Evolutionary conservation across 345 rosid genomes (phyloP).

Genomic region (Hibiscus mutabilis): DNA sequence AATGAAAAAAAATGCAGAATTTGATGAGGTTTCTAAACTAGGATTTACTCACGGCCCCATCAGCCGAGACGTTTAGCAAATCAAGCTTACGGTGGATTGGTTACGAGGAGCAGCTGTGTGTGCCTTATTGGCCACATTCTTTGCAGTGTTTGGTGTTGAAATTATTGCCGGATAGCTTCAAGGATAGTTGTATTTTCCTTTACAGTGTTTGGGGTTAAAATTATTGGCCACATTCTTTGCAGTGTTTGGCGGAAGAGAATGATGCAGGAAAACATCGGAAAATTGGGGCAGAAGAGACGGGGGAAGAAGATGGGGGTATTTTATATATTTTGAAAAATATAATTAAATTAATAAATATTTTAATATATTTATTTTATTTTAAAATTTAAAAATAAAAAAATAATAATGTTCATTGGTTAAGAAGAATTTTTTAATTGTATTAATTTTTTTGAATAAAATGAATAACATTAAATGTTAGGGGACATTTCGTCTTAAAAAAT

Average conservation of each 20-base stretch:
- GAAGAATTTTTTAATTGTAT: no score
- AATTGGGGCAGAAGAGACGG: no score
- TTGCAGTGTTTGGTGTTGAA: constrained; percentile 21
- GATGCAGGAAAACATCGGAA: not conserved
- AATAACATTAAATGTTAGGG: no score
- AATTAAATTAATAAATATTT: no score
- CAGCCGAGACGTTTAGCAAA: constrained; percentile 30
- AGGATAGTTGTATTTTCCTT: not conserved
- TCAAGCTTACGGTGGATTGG: constrained; percentile 43
- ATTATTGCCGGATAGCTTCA: constrained; percentile 18
- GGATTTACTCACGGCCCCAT: constrained; percentile 3
- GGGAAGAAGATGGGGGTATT: no score
- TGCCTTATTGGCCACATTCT: constrained; percentile 33
- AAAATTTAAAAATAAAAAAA: no score
- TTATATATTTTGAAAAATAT: no score
- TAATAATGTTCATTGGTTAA: no score
- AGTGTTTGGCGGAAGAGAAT: constrained; percentile 10
- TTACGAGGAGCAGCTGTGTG: constrained; percentile 29
- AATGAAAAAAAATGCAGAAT: not conserved
- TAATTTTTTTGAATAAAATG: no score
- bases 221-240: no score
- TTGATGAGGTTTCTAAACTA: not conserved
- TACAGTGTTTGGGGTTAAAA: not conserved
- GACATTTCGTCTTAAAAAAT: no score
- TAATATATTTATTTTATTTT: no score